These are phyloP conservation scores for Phaeotremella skinneri DNA, from an alignment of 768 basidiomycete species.

Conservation along the genomic window DNA sequence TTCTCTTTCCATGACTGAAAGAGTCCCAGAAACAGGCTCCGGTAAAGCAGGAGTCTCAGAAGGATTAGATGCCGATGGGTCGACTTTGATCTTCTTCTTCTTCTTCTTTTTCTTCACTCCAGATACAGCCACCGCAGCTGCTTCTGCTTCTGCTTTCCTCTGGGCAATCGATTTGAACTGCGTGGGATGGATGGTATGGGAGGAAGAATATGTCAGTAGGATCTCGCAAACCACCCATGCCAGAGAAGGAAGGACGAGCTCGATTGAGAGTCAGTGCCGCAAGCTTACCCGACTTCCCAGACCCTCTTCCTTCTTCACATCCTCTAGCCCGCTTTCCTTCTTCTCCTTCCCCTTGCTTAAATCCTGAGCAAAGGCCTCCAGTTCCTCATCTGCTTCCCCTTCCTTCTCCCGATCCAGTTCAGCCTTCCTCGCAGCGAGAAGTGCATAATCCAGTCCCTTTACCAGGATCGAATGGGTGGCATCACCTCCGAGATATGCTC, in stretches of 20 bases:
- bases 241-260: not conserved
- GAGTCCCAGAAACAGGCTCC: not conserved
- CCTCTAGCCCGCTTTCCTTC: slow-evolving; percentile 62
- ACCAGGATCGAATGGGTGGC: slow-evolving; percentile 80
- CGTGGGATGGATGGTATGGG: not conserved
- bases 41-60: not conserved
- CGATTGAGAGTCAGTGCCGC: not conserved
- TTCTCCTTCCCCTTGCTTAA: slow-evolving; percentile 5
- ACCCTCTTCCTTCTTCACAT: slow-evolving; percentile 25
- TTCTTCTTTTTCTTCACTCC: slow-evolving; percentile 45
- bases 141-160: slow-evolving; percentile 34
- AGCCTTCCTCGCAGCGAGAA: slow-evolving; percentile 79
- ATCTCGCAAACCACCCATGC: too few species aligned
- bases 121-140: slow-evolving; percentile 12
- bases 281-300: slow-evolving; percentile 43
- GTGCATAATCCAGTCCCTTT: slow-evolving; percentile 76
- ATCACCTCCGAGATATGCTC: slow-evolving; percentile 78
- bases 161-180: slow-evolving; percentile 49
- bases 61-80: slow-evolving; percentile 4
- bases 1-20: not conserved
- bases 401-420: slow-evolving; percentile 62
- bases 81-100: slow-evolving; percentile 41
- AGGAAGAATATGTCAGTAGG: not conserved
- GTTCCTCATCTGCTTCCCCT: slow-evolving; percentile 75
- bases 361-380: slow-evolving; percentile 49